Evolutionary conservation across 169 alveolate genomes (phyloP), one percentile per base, ranked within the genome.

Genomic region (Cryptosporidium viatorum): DNA sequence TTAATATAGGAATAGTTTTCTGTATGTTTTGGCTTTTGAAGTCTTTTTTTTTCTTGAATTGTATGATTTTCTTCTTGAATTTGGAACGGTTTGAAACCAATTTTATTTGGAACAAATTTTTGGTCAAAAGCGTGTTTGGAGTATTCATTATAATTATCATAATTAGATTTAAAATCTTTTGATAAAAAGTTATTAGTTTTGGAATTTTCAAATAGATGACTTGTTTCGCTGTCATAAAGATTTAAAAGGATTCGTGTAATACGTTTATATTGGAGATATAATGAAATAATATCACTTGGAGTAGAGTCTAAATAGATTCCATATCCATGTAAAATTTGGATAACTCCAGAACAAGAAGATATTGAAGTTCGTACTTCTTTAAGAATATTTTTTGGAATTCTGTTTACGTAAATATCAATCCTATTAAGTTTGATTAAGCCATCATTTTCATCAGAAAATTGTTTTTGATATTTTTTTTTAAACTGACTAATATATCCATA

Each of bases 71-170:
- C 67, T 9, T 9, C 35, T 10, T 55, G 67, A 10, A 21, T 55
- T 29, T 65, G 71, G 23, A 65, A 37, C 10, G 71, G 70, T 16
- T 23, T 74, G 35, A 80, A 80, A 10, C 89, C 89, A 21, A 80
- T 50, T 9, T 43, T 80, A 23, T 80, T 80, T 16, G 80, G 69
- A n/a, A 60, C 37, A 23, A 29, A 43, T 2, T 62, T 41, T 80
- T 80, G 80, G 21, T 55, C 51, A 80, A 59, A 45, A 18, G 14
- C 12, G 5, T 71, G n/a, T 3, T 48, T 16, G 5, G 21, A 48
- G 0, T 0, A 18, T 16, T 48, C 21, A 48, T 12, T 2, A 16
- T 48, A 0, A 48, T 48, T 48, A 18, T 0, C 55, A 14, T 41
- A 8, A 1, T 41, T 41, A 10, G 18, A 41, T 41, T 9, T 41